Evolutionary conservation across 192 early-diverging fungal genomes (phyloP), one percentile per base, ranked within the genome.

Genomic region (Diversispora epigaea): DNA sequence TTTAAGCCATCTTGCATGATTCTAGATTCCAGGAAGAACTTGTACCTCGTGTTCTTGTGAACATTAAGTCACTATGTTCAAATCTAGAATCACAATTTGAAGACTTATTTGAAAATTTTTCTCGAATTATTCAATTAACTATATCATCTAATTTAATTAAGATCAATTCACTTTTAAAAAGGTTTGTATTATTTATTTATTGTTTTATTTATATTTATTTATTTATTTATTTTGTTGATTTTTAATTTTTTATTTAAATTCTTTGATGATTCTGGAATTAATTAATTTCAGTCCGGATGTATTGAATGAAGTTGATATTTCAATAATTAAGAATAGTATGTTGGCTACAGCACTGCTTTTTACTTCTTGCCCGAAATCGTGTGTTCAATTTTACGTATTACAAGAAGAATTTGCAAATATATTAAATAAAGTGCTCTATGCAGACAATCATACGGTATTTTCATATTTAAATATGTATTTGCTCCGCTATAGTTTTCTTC

Each of bases 51-150:
- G 79, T 85, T 9, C 60, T 88, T 2, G 67, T 86, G 22, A 85
- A 79, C 6, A 58, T 88, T 41, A 86, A 85, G 61, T 77, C 71
- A 15, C 77, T 83, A 14, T 81, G 86, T 70, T 80, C 82, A 41
- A 55, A 74, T 9, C 54, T 57, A 61, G 73, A 11, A 75, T 74
- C 25, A 58, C 72, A 40, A 49, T 47, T 62, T 25, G 46, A 73
- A 21, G 57, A 78, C 0, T 70, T 80, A 39, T 65, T 78, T n/a
- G 5, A 62, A 14, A 32, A 62, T 15, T 71, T 82, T 43, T 69
- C 77, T 32, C 49, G 32, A 25, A 68, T 84, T 12, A 74, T 67
- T 22, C 54, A 67, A 32, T 69, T 77, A 10, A 49, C 71, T 14
- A 58, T 73, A 19, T 62, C 45, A 8, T 73, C 71, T 25, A 25